Base-by-base conservation (phyloP, 2,329 filamentous ascomycete species). In the Penicillium sp. region DNA sequence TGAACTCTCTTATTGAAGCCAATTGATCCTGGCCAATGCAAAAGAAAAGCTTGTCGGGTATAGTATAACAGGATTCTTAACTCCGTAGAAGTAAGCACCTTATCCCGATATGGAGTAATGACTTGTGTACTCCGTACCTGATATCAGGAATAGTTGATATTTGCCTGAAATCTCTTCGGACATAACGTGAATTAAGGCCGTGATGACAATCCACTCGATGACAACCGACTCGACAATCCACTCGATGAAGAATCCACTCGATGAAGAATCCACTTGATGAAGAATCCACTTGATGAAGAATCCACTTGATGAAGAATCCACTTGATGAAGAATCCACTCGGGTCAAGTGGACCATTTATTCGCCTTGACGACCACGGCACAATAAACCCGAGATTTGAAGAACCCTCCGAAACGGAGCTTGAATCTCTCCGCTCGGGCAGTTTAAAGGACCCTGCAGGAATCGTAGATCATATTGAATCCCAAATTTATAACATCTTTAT, bases 301-400 rank as follows among this genome's bases (percentile, higher is more conserved):
- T n/a, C n/a, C n/a, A n/a, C n/a, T n/a, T n/a, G n/a, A n/a, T n/a
- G n/a, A n/a, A n/a, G n/a, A 38, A 19, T 11, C 33, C 50, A 49
- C 36, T 11, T 11, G 16, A 30, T 14, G n/a, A 33, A 8, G 30
- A 33, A 5, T 25, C 43, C 33, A 50, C 38, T 50, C 10, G 44
- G 44, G 44, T 37, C 44, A 36, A 54, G 51, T 50, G 51, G 51
- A 25, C 50, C 50, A 40, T 37, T 38, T 33, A 22, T 42, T 54
- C 36, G 31, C 9, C 12, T 31, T 30, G 19, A 28, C 42, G 4
- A 30, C 25, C 22, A 43, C 28, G 3, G 30, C 12, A 38, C 41
- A 30, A 42, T n/a, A 42, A 30, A 48, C 33, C 12, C 3, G 4
- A 53, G 11, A 11, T 12, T n/a, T 17, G 26, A 14, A 26, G 50